Evolutionary conservation across 805 yeast genomes (phyloP), one percentile per base, ranked within the genome.

Genomic region (Helenozyma baotianmanensis): DNA sequence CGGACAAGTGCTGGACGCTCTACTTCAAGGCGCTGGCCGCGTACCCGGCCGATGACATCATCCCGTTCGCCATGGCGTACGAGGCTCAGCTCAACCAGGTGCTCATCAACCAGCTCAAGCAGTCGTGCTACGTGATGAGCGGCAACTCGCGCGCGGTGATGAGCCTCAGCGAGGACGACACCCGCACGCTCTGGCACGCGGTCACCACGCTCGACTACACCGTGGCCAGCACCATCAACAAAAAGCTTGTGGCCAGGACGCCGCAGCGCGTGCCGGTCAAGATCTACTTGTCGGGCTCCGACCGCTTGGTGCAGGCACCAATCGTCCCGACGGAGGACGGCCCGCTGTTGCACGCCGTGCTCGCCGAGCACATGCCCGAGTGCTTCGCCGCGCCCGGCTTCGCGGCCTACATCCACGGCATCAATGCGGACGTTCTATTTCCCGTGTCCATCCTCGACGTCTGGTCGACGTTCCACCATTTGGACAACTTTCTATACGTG

Each of bases 141-240:
- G 95, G 95, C 0, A 72, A 76, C n/a, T 71, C 95, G 5, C 86
- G 82, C 40, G 71, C 78, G 2, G 74, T 90, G n/a, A 82, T 90
- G 95, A 68, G 69, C 16, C 60, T 90, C 34, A 74, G 92, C 5
- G 78, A 76, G 39, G 67, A 65, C 1, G 80, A 81, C 32, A 72
- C 90, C 0, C 56, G 63, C 15, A 50, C 51, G 1, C 62, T 87
- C 29, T 83, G 89, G 83, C 44, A 62, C 1, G 56, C 81, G 8
- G 65, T 79, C 4, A 39, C 45, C 21, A 19, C 30, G 3, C 70
- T 63, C 45, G 67, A 61, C 51, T 59, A 38, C 23, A 40, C 29
- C 9, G 35, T 39, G 2, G 58, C 31, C 56, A 50, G 44, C 46
- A 42, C 33, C 14, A 35, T 64, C 16, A 57, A 54, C 35, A 43